These are phyloP conservation scores for Colletotrichum sp. DNA, from an alignment of 2,329 filamentous ascomycete species.

Conservation along the genomic window DNA sequence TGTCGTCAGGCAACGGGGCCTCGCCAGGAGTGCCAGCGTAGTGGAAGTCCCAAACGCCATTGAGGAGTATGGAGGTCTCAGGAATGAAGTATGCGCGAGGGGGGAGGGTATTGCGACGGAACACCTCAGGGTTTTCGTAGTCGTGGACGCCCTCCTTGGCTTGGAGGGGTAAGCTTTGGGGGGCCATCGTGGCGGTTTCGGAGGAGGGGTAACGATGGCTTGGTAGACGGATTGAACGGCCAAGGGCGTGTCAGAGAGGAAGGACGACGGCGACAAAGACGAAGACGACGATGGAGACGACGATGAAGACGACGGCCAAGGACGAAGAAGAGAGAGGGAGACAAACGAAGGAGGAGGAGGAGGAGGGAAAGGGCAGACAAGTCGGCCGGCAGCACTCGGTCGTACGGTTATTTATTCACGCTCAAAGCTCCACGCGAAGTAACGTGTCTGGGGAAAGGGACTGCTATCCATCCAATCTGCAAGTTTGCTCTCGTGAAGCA, in stretches of 20 bases:
- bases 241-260: background rate
- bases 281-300: too few relatives aligned
- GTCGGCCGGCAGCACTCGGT: background rate
- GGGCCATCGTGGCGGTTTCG: slow-evolving; percentile 20
- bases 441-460: background rate
- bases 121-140: slow-evolving; percentile 55
- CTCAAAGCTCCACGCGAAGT: slow-evolving; percentile 7
- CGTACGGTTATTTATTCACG: slow-evolving; percentile 9
- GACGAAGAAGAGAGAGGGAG: background rate
- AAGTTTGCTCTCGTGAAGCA: slow-evolving; percentile 13
- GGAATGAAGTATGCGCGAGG: slow-evolving; percentile 59
- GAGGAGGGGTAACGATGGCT: background rate
- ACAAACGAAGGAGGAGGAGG: background rate
- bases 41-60: slow-evolving; percentile 63
- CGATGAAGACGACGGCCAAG: background rate
- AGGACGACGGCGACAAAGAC: background rate
- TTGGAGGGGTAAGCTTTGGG: slow-evolving; percentile 35
- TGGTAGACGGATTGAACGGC: background rate
- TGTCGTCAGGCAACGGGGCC: slow-evolving; percentile 43
- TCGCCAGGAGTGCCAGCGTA: slow-evolving; percentile 50
- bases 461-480: background rate
- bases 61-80: slow-evolving; percentile 52
- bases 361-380: background rate
- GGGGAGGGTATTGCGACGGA: slow-evolving; percentile 58
- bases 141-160: slow-evolving; percentile 45